These are phyloP conservation scores for Aschersonia sp. DNA, from an alignment of 2,329 filamentous ascomycete species.

Conservation along the genomic window DNA sequence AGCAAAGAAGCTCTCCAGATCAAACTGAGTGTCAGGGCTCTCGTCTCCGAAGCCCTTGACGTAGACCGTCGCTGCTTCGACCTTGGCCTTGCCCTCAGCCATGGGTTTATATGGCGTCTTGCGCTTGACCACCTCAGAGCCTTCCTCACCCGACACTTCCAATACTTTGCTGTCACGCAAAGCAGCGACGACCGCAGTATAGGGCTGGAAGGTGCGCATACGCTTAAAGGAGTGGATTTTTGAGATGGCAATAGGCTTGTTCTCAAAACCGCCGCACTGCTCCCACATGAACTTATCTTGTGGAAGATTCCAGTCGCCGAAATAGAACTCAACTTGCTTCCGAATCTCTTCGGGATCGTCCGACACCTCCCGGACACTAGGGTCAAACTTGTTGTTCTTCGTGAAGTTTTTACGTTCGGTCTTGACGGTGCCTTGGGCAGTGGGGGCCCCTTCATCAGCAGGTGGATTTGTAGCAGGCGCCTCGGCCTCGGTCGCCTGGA, in stretches of 20 bases:
- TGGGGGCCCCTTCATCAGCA: conserved; percentile 10
- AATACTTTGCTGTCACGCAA: conserved; percentile 65
- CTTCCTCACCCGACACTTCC: conserved; percentile 59
- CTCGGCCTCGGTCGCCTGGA: conserved; percentile 2
- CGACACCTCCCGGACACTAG: conserved; percentile 51
- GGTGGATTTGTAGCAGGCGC: conserved; percentile 1
- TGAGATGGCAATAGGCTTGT: conserved; percentile 67
- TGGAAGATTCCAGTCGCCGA: conserved; percentile 79
- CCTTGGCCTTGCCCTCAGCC: conserved; percentile 45
- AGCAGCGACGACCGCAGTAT: conserved; percentile 68
- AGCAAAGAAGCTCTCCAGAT: conserved; percentile 84
- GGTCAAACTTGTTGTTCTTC: conserved; percentile 58
- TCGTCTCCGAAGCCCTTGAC: conserved; percentile 89
- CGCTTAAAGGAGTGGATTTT: conserved; percentile 80
- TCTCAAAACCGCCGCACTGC: conserved; percentile 61
- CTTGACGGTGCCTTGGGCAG: conserved; percentile 30
- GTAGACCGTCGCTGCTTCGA: conserved; percentile 67
- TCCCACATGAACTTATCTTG: conserved; percentile 79
- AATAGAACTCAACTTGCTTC: conserved; percentile 93
- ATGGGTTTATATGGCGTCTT: conserved; percentile 53
- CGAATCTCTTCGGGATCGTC: conserved; percentile 71
- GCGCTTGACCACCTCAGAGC: conserved; percentile 58
- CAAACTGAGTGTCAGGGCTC: conserved; percentile 72
- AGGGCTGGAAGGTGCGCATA: conserved; percentile 89
- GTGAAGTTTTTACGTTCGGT: conserved; percentile 22